phyloP scores from a whole-genome alignment of 1,284 basidiomycete species.

The Ustilago sp. region DNA sequence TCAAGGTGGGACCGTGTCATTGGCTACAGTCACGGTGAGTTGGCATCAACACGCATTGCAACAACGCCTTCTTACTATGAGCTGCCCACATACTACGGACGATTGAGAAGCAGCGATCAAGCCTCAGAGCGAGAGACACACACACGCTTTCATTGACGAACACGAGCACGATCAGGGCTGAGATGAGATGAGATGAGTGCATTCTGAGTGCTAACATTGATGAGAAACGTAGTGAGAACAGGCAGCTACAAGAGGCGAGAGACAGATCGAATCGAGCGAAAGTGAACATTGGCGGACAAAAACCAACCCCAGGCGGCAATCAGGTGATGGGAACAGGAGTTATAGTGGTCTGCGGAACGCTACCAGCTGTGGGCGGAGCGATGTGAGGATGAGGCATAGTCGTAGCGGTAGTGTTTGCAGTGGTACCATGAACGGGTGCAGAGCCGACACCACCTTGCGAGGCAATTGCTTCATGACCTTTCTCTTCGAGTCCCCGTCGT shows the following conservation, averaged over 20 bases:
- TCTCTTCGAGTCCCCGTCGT: slow-evolving; percentile 16
- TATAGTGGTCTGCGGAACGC: slow-evolving; percentile 12
- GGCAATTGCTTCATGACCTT: slow-evolving; percentile 15
- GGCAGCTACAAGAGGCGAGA: neutral
- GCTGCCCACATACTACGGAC: too few species aligned
- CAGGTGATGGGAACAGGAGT: slow-evolving; percentile 12
- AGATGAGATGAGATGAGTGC: neutral
- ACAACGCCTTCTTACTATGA: too few species aligned
- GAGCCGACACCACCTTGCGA: neutral
- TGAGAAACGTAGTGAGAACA: neutral
- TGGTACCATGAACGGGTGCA: slow-evolving; percentile 15
- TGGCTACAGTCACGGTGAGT: neutral
- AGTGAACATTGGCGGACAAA: neutral
- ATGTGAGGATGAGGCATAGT: slow-evolving; percentile 1
- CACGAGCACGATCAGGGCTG: neutral
- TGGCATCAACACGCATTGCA: too few species aligned
- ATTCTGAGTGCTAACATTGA: neutral
- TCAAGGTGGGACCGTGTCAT: neutral
- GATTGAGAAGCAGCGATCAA: too few species aligned
- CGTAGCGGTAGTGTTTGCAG: neutral
- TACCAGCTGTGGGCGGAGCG: slow-evolving; percentile 1
- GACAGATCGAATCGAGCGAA: neutral
- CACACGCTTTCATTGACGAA: neutral
- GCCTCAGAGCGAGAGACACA: neutral
- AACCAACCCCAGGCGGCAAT: neutral